A percentile compares a stretch with the other conserved stretches of the same genome.
Conservation (phyloP, 192 early-diverging fungal genomes). For the Backusella mclennaniae region DNA sequence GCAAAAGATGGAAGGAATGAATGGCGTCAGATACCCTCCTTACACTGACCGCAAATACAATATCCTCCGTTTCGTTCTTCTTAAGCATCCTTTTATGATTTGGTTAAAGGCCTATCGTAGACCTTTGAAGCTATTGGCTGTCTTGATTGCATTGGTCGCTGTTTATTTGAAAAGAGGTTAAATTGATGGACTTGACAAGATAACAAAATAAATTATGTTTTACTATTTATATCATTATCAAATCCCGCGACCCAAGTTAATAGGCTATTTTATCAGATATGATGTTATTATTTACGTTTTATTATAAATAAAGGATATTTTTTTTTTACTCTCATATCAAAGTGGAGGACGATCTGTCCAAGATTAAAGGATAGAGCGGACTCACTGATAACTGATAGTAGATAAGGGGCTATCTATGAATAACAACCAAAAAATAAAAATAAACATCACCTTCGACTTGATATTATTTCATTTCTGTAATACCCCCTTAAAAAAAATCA, state of each 20-base stretch:
- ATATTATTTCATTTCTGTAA: background rate
- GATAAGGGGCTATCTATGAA: background rate
- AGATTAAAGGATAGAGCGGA: background rate
- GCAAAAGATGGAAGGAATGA: conserved; percentile 29
- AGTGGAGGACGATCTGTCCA: background rate
- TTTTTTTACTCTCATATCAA: background rate
- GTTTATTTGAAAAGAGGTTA: conserved; percentile 7
- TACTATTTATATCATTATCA: background rate
- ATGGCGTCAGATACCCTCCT: conserved; percentile 29
- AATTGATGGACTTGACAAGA: background rate
- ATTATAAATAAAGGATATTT: background rate
- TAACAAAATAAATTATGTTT: background rate
- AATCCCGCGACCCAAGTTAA: background rate
- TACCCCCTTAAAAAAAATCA: no score
- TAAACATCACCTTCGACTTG: background rate
- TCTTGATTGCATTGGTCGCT: background rate
- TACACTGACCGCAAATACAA: conserved; percentile 21
- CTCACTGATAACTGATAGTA: background rate
- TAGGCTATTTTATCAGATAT: background rate
- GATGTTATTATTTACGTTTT: background rate
- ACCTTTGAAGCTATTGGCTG: background rate
- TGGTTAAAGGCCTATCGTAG: background rate
- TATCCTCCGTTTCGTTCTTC: conserved; percentile 21
- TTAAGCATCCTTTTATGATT: conserved; percentile 11
- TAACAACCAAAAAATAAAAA: background rate